Conservation (phyloP, 108 stramenopile genomes). For the Nannochloropsis gaditana region DNA sequence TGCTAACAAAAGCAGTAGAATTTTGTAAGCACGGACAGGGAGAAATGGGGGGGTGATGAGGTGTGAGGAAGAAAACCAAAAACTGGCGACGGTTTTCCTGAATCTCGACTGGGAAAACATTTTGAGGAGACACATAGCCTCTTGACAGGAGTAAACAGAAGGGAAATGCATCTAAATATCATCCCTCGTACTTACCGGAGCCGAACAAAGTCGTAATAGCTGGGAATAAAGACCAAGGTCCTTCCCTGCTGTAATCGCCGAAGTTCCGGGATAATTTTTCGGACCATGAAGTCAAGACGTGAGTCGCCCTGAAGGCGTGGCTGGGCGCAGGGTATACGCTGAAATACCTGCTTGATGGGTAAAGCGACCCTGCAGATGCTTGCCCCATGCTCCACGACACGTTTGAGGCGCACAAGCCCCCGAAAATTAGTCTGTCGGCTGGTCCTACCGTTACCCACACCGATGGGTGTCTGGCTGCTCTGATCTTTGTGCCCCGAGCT, state of each 20-base stretch:
- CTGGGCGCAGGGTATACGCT: constrained; percentile 61
- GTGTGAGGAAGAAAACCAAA: too few species aligned
- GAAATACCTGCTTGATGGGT: constrained; percentile 72
- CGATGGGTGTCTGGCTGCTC: background rate
- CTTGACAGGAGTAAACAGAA: too few species aligned
- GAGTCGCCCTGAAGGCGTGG: constrained; percentile 63
- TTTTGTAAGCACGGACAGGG: too few species aligned
- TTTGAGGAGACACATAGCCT: too few species aligned
- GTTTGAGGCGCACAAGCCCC: background rate
- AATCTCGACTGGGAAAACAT: too few species aligned
- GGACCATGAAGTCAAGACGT: constrained; percentile 71
- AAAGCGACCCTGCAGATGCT: constrained; percentile 65
- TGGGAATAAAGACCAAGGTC: constrained; percentile 79
- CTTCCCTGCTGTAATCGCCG: constrained; percentile 67
- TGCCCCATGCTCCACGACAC: constrained; percentile 32
- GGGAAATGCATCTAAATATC: too few species aligned
- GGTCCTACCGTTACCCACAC: background rate
- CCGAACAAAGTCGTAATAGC: constrained; percentile 84
- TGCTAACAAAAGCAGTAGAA: background rate
- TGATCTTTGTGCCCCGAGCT: background rate
- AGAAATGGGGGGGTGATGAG: too few species aligned
- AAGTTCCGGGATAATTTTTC: constrained; percentile 69
- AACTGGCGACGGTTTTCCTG: too few species aligned
- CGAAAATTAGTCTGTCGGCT: background rate
- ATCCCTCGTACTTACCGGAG: constrained; percentile 61